These are phyloP conservation scores for Fusarium duplospermum DNA, from an alignment of 2,329 filamentous ascomycete genomes.

Conservation along the genomic window DNA sequence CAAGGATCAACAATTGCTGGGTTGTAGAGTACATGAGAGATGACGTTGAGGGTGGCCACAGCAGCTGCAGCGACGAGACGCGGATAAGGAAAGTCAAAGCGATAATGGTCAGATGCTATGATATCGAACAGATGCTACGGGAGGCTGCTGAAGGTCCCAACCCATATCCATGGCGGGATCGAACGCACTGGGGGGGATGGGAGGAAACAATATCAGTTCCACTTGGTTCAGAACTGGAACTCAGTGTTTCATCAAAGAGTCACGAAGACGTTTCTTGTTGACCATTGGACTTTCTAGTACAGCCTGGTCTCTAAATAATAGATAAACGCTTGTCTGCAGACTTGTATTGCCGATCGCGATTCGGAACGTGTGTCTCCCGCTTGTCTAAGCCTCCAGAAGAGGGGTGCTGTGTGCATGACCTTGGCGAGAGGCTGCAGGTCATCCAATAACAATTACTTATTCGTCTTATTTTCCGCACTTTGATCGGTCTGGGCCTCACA, in stretches of 20 bases:
- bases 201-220: not conserved
- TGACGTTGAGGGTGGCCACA: not conserved
- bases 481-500: not conserved
- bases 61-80: not conserved
- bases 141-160: not conserved
- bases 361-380: not conserved
- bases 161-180: not conserved
- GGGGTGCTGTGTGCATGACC: not conserved
- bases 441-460: not conserved
- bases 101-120: not conserved
- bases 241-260: not conserved
- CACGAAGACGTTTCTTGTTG: not conserved
- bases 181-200: not conserved
- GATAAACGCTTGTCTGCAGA: too few relatives aligned
- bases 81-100: not conserved
- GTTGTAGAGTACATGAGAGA: not conserved
- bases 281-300: not conserved
- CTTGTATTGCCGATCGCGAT: not conserved
- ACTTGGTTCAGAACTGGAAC: not conserved
- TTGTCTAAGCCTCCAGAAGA: not conserved
- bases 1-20: not conserved
- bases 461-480: not conserved
- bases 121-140: not conserved
- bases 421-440: not conserved
- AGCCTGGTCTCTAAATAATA: not conserved